Conservation (phyloP, 192 early-diverging fungal genomes). For the Oehlia diaphana region DNA sequence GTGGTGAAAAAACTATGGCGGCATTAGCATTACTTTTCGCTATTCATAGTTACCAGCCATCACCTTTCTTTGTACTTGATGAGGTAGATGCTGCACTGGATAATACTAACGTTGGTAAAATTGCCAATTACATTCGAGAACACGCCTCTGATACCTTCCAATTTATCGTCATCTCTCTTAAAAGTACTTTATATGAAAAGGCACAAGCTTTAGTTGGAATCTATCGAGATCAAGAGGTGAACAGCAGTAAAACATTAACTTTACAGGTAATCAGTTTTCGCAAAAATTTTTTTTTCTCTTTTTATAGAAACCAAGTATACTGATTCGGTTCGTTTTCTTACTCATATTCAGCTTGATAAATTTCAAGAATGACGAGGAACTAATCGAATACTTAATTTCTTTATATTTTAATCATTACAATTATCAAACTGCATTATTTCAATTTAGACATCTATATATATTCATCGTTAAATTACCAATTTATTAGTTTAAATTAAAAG, state of each 20-base stretch:
- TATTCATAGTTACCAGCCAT: constrained; percentile 91
- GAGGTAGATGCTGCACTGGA: constrained; percentile 99
- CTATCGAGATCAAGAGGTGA: constrained; percentile 84
- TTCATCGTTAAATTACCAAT: too few relatives aligned
- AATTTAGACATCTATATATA: too few relatives aligned
- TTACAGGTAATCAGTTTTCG: constrained; percentile 45
- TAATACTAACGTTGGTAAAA: constrained; percentile 91
- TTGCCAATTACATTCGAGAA: constrained; percentile 87
- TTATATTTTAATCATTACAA: background rate
- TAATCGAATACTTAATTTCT: background rate
- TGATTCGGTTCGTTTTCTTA: background rate
- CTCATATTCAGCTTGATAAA: constrained; percentile 1
- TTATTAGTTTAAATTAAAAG: too few relatives aligned
- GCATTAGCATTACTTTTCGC: constrained; percentile 96
- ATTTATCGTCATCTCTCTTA: constrained; percentile 98
- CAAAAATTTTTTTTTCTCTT: background rate
- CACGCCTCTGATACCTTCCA: constrained; percentile 73
- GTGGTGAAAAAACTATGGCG: constrained; percentile 98
- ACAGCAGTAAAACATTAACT: constrained; percentile 84
- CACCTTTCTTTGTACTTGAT: constrained; percentile 99
- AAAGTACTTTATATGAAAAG: constrained; percentile 91
- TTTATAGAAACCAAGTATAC: background rate
- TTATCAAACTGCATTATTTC: too few relatives aligned
- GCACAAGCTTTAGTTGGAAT: constrained; percentile 95
- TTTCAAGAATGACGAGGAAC: background rate